Evolutionary conservation across 306 rosid species (phyloP), one percentile per base, ranked within the genome.

Genomic region (Cicer judaicum): DNA sequence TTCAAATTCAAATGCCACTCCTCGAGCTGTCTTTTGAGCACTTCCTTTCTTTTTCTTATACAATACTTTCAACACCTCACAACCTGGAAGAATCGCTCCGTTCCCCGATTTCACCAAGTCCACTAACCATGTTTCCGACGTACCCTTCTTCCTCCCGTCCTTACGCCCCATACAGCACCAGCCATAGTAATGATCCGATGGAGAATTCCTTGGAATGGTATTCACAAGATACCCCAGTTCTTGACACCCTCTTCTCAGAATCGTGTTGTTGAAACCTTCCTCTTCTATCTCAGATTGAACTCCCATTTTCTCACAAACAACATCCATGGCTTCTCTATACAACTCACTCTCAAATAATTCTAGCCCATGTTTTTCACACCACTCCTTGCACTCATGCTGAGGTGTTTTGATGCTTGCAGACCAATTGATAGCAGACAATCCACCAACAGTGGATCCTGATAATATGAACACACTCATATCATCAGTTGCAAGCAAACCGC

Each of bases 141-240:
- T 86, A n/a, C 96, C 90, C 70, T 84, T 86, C 83, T 92, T 92
- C 56, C 48, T 84, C 42, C 98, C 98, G 76, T 92, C 88, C 73
- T 85, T 90, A 61, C 95, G 90, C 13, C 98, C 96, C 56, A 90
- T 38, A 75, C 90, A 75, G 36, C 98, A 92, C 98, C 98, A 92
- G 2, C 98, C 98, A 64, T 95, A 92, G 39, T 90, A 87, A 68
- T 89, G 98, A 84, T 87, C 89, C 0, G 90, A 29, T 5, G 87
- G 36, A 15, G 98, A 79, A 54, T 92, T 92, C 61, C 98, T 74
- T 0, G 98, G 94, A 61, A 92, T 87, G 9, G 66, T 86, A 1
- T 6, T 69, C 8, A 88, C 86, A 5, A 92, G 85, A 66, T 87
- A 86, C 4, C 96, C 94, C 92, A 90, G 74, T 71, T 90, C 90